These are phyloP conservation scores for Lasiodiplodia sp. DNA, from an alignment of 2,329 filamentous ascomycete genomes.

Conservation along the genomic window DNA sequence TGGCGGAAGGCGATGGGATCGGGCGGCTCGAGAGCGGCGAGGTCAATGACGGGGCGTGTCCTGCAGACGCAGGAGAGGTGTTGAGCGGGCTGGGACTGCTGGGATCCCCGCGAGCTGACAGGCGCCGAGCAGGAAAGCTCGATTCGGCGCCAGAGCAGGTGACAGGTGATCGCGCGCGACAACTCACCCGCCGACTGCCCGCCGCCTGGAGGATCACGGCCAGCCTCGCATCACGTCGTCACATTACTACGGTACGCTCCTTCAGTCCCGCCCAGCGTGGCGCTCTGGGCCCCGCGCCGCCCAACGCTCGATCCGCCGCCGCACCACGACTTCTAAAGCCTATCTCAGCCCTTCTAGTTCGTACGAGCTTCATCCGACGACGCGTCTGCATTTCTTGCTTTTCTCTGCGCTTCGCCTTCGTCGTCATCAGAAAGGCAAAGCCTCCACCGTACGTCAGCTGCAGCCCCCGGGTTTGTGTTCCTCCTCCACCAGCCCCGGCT, in stretches of 20 bases:
- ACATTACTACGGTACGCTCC: neutral
- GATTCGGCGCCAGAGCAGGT: slow-evolving; percentile 3
- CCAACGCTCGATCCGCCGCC: slow-evolving; percentile 14
- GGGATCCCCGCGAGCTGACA: slow-evolving; percentile 25
- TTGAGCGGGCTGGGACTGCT: slow-evolving; percentile 17
- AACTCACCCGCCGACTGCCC: slow-evolving; percentile 13
- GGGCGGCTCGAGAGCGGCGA: slow-evolving; percentile 2
- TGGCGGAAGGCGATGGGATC: slow-evolving; percentile 2
- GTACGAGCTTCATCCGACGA: slow-evolving; percentile 29
- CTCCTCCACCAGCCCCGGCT: slow-evolving; percentile 2
- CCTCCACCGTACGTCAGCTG: slow-evolving; percentile 21
- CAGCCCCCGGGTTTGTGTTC: neutral
- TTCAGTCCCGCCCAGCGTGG: slow-evolving; percentile 17
- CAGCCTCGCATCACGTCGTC: slow-evolving; percentile 12
- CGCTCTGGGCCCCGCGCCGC: slow-evolving; percentile 8
- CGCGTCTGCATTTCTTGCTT: slow-evolving; percentile 10
- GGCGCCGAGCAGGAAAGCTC: slow-evolving; percentile 8
- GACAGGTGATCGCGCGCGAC: slow-evolving; percentile 13
- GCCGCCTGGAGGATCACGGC: neutral
- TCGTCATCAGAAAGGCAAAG: slow-evolving; percentile 23
- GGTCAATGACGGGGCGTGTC: slow-evolving; percentile 11
- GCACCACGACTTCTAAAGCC: slow-evolving; percentile 15
- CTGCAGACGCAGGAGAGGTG: slow-evolving; percentile 20
- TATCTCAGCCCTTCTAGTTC: slow-evolving; percentile 19
- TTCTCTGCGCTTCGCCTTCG: slow-evolving; percentile 18